Conservation (phyloP, 768 basidiomycete species). For the Phaeolepiota aurea region DNA sequence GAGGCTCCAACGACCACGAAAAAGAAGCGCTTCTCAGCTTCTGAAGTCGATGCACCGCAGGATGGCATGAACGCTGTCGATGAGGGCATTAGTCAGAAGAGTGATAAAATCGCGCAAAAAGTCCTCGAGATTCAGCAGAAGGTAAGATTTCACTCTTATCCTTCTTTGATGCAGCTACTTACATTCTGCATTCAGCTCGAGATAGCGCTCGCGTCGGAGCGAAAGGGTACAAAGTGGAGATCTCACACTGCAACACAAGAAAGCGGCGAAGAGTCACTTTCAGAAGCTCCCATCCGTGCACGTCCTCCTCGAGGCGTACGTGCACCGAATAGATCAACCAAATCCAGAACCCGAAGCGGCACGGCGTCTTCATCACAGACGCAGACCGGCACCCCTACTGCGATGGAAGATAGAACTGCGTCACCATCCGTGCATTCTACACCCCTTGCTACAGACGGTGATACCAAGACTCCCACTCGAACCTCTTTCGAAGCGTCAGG, state of each 20-base stretch:
- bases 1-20: slow-evolving; percentile 30
- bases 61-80: slow-evolving; percentile 85
- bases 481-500: slow-evolving; percentile 26
- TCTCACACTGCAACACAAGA: slow-evolving; percentile 26
- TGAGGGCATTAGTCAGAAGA: slow-evolving; percentile 75
- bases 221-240: slow-evolving; percentile 31
- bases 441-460: slow-evolving; percentile 23
- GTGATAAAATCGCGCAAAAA: slow-evolving; percentile 83
- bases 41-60: slow-evolving; percentile 52
- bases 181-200: slow-evolving; percentile 48
- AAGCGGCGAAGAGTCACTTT: slow-evolving; percentile 47
- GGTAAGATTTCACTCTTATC: slow-evolving; percentile 37
- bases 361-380: slow-evolving; percentile 60
- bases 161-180: slow-evolving; percentile 1
- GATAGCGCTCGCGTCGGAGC: slow-evolving; percentile 59
- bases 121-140: slow-evolving; percentile 88
- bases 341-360: slow-evolving; percentile 46
- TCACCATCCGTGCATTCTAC: slow-evolving; percentile 12
- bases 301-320: slow-evolving; percentile 31
- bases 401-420: background rate
- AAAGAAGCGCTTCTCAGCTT: slow-evolving; percentile 77
- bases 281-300: slow-evolving; percentile 33
- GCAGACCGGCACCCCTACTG: too few relatives aligned
- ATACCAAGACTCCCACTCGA: slow-evolving; percentile 32
- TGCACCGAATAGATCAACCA: slow-evolving; percentile 20